phyloP scores from a whole-genome alignment of 2,329 filamentous ascomycete species.

The Cladosporium colombiae region DNA sequence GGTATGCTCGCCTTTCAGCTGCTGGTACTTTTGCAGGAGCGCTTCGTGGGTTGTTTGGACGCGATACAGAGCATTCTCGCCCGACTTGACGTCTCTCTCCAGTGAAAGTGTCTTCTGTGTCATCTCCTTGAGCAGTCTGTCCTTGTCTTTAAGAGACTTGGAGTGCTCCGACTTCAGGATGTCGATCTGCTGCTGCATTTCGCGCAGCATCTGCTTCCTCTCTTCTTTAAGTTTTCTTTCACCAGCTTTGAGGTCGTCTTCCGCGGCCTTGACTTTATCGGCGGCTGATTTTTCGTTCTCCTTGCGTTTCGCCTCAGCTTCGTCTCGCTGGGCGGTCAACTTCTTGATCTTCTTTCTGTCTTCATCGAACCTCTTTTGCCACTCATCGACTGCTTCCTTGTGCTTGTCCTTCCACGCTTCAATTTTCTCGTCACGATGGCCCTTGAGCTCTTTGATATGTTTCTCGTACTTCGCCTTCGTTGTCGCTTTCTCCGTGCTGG shows the following conservation, averaged over 20 bases:
- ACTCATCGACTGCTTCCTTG: not conserved
- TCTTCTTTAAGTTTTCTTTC: not conserved
- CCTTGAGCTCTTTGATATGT: not conserved
- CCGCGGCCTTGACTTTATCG: not conserved
- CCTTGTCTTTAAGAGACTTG: not conserved
- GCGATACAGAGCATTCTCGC: not conserved
- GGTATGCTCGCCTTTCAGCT: not conserved
- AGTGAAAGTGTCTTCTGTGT: not conserved
- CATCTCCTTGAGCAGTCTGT: not conserved
- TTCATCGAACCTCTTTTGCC: not conserved
- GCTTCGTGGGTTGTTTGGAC: too few relatives aligned
- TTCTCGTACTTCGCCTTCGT: not conserved
- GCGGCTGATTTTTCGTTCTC: not conserved
- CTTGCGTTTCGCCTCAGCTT: not conserved
- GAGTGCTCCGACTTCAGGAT: conserved; percentile 1
- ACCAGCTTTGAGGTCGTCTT: not conserved
- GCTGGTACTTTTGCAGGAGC: not conserved
- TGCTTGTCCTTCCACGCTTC: not conserved
- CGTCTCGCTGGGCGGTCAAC: not conserved
- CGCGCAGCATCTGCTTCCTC: not conserved
- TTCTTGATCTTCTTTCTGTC: not conserved
- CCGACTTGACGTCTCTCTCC: not conserved
- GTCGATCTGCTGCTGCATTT: not conserved
- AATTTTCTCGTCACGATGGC: not conserved
- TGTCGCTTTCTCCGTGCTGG: not conserved